Base-by-base conservation (phyloP, 2,329 filamentous ascomycete species). In the Lasiodiplodia citricola region DNA sequence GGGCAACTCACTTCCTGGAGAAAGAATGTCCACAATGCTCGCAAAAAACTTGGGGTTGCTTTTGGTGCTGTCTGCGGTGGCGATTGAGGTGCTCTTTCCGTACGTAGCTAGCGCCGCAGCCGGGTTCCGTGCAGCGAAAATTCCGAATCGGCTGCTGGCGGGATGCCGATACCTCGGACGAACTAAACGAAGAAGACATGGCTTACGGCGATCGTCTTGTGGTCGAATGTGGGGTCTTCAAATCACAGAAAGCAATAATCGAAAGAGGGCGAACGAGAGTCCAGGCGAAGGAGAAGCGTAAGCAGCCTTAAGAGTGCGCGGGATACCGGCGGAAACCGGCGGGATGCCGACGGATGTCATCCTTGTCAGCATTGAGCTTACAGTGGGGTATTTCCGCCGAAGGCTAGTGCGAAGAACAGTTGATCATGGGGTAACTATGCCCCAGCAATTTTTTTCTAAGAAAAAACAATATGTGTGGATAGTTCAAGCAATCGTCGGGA, bases 71-170 rank as follows among this genome's bases (percentile, higher is more conserved):
- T 14, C n/a, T 50, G 21, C 38, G 7, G 25, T 63, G 58, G 25
- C 58, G 58, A 16, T 63, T 47, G 21, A 50, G 23, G 31, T 63
- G 41, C 58, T 63, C 58, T 25, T 50, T 44, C 13, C 58, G 41
- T 14, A 50, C 13, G 58, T 63, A 63, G 38, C 41, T 63, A 38
- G 58, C 58, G 25, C 31, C 25, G n/a, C 58, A 63, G 14, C 58
- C 25, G 38, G 58, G 58, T 16, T 41, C 23, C 18, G 58, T 23
- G 25, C 58, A 63, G 41, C n/a, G 23, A 8, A 63, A 63, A n/a
- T 18, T 11, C 25, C 28, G 54, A 25, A 35, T 28, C 28, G 54
- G 23, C 28, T 16, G 28, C 16, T 21, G n/a, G 44, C 18, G 28
- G 28, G 54, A 56, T 56, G 54, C 25, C 54, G 18, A 10, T 28